phyloP scores from a whole-genome alignment of 2,329 filamentous ascomycete genomes.

The Aspergillus tamarii region DNA sequence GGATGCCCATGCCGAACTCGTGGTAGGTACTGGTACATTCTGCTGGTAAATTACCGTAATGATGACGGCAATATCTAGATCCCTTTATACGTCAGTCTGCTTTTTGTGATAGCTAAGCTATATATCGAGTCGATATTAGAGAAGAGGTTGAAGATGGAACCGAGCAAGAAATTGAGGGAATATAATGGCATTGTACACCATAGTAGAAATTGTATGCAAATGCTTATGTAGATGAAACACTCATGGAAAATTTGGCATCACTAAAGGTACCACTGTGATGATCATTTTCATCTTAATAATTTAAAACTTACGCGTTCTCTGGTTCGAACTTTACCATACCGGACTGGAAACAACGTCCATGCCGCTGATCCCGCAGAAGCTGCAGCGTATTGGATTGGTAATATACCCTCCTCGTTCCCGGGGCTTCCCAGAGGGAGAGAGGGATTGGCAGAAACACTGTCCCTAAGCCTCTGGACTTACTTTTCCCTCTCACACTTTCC shows the following conservation, averaged over 20 bases:
- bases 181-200: not conserved
- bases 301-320: conserved; percentile 15
- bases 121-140: not conserved
- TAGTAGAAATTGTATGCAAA: not conserved
- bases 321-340: conserved; percentile 11
- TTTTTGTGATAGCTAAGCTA: not conserved
- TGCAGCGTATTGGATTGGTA: conserved; percentile 15
- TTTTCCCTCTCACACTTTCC: conserved; percentile 12
- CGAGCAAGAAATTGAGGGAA: not conserved
- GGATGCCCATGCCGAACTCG: conserved; percentile 2
- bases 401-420: conserved; percentile 18
- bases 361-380: conserved; percentile 7
- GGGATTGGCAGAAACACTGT: conserved; percentile 19
- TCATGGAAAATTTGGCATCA: conserved; percentile 7
- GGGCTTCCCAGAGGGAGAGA: conserved; percentile 12
- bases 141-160: not conserved
- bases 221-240: conserved; percentile 13
- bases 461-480: conserved; percentile 12
- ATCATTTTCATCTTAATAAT: conserved; percentile 10
- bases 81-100: not conserved
- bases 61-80: not conserved
- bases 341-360: conserved; percentile 5
- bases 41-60: conserved; percentile 15
- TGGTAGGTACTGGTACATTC: conserved; percentile 8
- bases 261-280: conserved; percentile 7